Evolutionary conservation across 192 early-diverging fungal species (phyloP).

Genomic region (Mortierella alpina): DNA sequence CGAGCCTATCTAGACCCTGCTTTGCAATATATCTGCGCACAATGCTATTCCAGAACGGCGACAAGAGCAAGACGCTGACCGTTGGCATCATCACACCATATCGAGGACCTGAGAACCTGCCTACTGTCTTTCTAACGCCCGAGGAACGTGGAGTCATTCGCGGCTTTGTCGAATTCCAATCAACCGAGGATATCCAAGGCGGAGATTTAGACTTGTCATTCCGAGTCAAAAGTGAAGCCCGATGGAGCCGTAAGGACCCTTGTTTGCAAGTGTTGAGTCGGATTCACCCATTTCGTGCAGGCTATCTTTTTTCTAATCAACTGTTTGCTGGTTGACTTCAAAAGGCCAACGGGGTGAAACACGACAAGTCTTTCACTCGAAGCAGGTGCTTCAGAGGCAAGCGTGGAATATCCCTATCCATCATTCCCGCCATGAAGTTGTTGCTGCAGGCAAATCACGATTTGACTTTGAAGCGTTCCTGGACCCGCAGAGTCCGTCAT

Average conservation of each 20-base stretch:
- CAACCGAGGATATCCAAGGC: slow-evolving; percentile 30
- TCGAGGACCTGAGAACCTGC: slow-evolving; percentile 39
- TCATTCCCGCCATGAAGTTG: slow-evolving; percentile 10
- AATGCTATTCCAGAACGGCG: slow-evolving; percentile 7
- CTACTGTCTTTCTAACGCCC: slow-evolving; percentile 36
- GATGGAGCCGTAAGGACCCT: slow-evolving; percentile 29
- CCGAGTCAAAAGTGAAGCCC: slow-evolving; percentile 28
- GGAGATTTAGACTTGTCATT: slow-evolving; percentile 26
- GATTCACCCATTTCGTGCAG: background rate
- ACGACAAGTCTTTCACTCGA: slow-evolving; percentile 12
- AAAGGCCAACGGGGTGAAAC: slow-evolving; percentile 21
- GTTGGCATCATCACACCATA: slow-evolving; percentile 32
- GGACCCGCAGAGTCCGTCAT: slow-evolving; percentile 20
- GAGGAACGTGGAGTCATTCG: slow-evolving; percentile 11
- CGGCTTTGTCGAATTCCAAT: slow-evolving; percentile 37
- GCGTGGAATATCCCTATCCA: slow-evolving; percentile 12
- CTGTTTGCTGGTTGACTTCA: background rate
- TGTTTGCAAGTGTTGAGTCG: background rate
- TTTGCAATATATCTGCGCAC: background rate
- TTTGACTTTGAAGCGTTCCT: slow-evolving; percentile 29
- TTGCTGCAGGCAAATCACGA: slow-evolving; percentile 21
- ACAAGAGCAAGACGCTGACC: slow-evolving; percentile 11
- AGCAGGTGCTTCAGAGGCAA: slow-evolving; percentile 29
- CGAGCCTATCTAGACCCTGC: background rate
- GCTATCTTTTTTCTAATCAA: background rate